phyloP scores from a whole-genome alignment of 495 filamentous ascomycete species.

The Mycothermus thermophilus region DNA sequence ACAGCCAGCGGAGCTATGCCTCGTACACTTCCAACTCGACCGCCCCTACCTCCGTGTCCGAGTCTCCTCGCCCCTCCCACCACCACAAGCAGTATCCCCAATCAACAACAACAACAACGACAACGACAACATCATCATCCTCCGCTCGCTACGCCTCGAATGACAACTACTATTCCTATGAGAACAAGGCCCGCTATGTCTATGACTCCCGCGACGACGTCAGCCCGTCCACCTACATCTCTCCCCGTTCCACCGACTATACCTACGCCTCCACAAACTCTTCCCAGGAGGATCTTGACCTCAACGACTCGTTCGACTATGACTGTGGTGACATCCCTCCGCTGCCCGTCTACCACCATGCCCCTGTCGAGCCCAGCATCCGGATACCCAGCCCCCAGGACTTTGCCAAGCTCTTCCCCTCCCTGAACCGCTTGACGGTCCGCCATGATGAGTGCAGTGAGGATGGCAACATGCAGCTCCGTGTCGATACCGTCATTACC shows the following conservation, averaged over 20 bases:
- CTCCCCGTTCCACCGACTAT: conserved; percentile 53
- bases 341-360: conserved; percentile 47
- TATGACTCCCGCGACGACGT: conserved; percentile 31
- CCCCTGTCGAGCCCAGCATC: conserved; percentile 46
- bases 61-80: conserved; percentile 40
- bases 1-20: conserved; percentile 40
- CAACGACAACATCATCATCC: too few species aligned
- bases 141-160: conserved; percentile 9
- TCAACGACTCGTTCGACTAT: conserved; percentile 30
- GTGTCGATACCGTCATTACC: conserved; percentile 64
- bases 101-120: too few species aligned
- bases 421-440: conserved; percentile 63
- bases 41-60: conserved; percentile 45
- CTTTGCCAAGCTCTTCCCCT: conserved; percentile 81
- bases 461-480: conserved; percentile 96
- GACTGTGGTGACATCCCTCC: conserved; percentile 29
- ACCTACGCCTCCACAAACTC: conserved; percentile 66
- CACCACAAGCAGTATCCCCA: conserved; percentile 25
- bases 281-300: conserved; percentile 47
- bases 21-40: conserved; percentile 57
- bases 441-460: conserved; percentile 82
- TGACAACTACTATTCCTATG: conserved; percentile 26
- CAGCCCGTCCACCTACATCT: conserved; percentile 34
- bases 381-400: conserved; percentile 65
- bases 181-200: conserved; percentile 4